phyloP scores from a whole-genome alignment of 495 filamentous ascomycete species.

The Penicillium daleae region DNA sequence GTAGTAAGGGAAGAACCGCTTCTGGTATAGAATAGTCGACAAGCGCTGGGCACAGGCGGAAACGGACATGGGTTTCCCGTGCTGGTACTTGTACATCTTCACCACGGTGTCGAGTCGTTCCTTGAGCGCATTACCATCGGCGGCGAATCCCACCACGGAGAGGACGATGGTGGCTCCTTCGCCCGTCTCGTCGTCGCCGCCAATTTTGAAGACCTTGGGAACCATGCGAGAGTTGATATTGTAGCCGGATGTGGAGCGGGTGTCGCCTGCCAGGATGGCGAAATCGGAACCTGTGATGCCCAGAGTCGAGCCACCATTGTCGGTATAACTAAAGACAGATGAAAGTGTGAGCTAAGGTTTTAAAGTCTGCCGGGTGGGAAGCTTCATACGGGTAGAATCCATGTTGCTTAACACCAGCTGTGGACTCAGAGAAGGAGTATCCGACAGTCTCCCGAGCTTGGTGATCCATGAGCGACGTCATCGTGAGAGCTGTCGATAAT shows the following conservation, averaged over 20 bases:
- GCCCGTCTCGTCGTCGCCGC: conserved; percentile 82
- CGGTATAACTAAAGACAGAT: conserved; percentile 74
- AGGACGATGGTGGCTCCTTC: conserved; percentile 82
- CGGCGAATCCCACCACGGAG: conserved; percentile 93
- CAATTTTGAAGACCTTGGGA: conserved; percentile 96
- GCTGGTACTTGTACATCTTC: conserved; percentile 96
- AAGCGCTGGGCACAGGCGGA: conserved; percentile 90
- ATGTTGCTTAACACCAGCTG: conserved; percentile 66
- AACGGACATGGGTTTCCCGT: conserved; percentile 90
- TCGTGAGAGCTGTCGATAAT: conserved; percentile 21
- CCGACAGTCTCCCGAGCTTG: conserved; percentile 49
- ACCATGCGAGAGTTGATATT: conserved; percentile 96
- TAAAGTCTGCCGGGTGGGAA: background rate
- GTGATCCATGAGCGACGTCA: conserved; percentile 53
- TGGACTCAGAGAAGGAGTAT: conserved; percentile 64
- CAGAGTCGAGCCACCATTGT: conserved; percentile 95
- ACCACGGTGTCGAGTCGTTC: conserved; percentile 88
- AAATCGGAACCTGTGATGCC: conserved; percentile 94
- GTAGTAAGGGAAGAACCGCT: conserved; percentile 99
- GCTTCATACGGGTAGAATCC: conserved; percentile 84
- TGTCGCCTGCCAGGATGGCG: conserved; percentile 94
- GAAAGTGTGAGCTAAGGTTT: conserved; percentile 14
- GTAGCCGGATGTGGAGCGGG: conserved; percentile 91
- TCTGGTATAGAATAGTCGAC: conserved; percentile 91
- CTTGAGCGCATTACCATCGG: conserved; percentile 87